Conservation (phyloP, 176 grass and related monocot species). For the Ananas comosus region DNA sequence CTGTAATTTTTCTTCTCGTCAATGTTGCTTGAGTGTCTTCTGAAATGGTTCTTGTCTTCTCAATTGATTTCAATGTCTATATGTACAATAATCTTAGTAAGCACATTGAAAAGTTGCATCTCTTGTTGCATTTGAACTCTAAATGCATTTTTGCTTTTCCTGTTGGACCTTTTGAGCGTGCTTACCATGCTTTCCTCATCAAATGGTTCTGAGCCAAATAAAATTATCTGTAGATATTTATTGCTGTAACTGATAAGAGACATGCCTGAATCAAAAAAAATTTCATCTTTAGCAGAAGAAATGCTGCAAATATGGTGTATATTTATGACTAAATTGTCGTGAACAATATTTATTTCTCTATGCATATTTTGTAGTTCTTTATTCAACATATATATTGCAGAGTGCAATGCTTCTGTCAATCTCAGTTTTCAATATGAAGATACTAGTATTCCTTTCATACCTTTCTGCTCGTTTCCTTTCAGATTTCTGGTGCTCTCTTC, state of each 20-base stretch:
- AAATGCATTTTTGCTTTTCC: background rate
- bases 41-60: background rate
- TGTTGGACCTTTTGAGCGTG: background rate
- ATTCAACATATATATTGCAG: background rate
- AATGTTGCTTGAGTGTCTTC: background rate
- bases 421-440: background rate
- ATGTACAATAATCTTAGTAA: background rate
- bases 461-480: background rate
- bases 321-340: background rate
- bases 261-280: background rate
- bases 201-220: background rate
- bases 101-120: background rate
- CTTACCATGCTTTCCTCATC: background rate
- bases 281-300: background rate
- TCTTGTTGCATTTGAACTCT: background rate
- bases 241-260: no score
- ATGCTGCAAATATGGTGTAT: background rate
- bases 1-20: background rate
- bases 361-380: background rate
- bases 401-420: background rate
- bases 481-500: conserved; percentile 80
- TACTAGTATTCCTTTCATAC: conserved; percentile 2
- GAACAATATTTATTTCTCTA: background rate
- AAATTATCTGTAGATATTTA: background rate
- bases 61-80: background rate